Base-by-base conservation (phyloP, 2,329 filamentous ascomycete species). In the Exserohilum turcica region DNA sequence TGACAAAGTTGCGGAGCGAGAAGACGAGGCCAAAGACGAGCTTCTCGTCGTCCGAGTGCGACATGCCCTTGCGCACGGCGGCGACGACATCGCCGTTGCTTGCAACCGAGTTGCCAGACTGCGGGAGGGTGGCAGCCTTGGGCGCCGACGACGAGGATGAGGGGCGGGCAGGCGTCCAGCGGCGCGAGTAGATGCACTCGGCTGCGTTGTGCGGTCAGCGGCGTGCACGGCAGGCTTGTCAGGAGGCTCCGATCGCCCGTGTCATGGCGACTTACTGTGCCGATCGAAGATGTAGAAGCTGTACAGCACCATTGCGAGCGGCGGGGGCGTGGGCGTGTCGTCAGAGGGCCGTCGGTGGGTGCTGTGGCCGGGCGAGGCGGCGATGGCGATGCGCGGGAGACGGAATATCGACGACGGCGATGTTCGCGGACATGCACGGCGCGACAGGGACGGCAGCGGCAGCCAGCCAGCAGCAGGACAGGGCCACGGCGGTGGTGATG, bases 261-360 rank as follows among this genome's bases (percentile, higher is more conserved):
- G 35, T 3, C 21, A 15, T 29, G 16, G 15, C 21, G 43, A 70
- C 84, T 72, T 83, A 97, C 94, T 96, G 78, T 99, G 94, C 63
- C 94, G 89, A 79, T 99, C 94, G 75, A 99, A 99, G 73, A 99
- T 97, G 82, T 96, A 96, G 79, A 99, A 96, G 55, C 92, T 92
- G 79, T 95, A 97, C 76, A 97, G 90, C 56, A 89, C 87, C 94
- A 99, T 97, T 72, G 56, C 38, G 38, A 24, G 33, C 42, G 27
- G 39, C 16, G 27, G 5, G 2, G n/a, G 13, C 19, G 35, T 15
- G 9, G 13, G 6, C 21, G n/a, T 21, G 19, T 6, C 16, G 43
- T 28, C 33, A 46, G 36, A 24, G 7, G 4, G 21, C n/a, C n/a
- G n/a, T n/a, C n/a, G n/a, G n/a, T n/a, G n/a, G n/a, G n/a, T n/a